Percentiles rank a stretch among this genome's conserved stretches.
Conservation (phyloP, 2,329 filamentous ascomycete species). For the Epichloe festucae region DNA sequence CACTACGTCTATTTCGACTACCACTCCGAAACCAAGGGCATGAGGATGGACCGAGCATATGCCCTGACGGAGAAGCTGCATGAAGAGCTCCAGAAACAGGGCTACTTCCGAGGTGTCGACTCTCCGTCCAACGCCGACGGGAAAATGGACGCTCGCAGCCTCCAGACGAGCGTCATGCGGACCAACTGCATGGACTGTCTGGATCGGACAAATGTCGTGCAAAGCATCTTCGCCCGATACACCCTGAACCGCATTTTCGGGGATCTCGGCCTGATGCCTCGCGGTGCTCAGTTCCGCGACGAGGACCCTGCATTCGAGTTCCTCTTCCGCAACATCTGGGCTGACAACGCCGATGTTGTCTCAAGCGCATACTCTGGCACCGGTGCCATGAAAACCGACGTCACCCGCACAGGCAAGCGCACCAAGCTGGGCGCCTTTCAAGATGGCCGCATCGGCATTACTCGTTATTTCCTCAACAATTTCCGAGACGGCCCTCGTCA, state of each 20-base stretch:
- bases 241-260: conserved; percentile 79
- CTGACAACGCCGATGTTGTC: conserved; percentile 93
- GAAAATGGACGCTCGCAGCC: conserved; percentile 63
- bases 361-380: conserved; percentile 90
- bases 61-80: conserved; percentile 72
- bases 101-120: conserved; percentile 88
- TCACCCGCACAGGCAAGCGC: conserved; percentile 83
- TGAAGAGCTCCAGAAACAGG: conserved; percentile 62
- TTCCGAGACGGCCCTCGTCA: conserved; percentile 88
- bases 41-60: conserved; percentile 85
- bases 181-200: conserved; percentile 99
- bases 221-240: conserved; percentile 90
- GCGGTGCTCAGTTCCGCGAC: conserved; percentile 61
- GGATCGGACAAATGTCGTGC: conserved; percentile 93
- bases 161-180: conserved; percentile 81
- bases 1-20: conserved; percentile 99
- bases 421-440: conserved; percentile 76
- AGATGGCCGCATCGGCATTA: conserved; percentile 78
- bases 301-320: conserved; percentile 75
- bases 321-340: conserved; percentile 95
- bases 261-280: conserved; percentile 66
- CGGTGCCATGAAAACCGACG: conserved; percentile 94
- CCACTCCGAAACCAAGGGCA: conserved; percentile 91
- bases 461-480: conserved; percentile 86
- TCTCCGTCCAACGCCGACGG: conserved; percentile 59